These are phyloP conservation scores for Cladosporium oxysporum DNA, from an alignment of 2,329 filamentous ascomycete species.

Conservation along the genomic window DNA sequence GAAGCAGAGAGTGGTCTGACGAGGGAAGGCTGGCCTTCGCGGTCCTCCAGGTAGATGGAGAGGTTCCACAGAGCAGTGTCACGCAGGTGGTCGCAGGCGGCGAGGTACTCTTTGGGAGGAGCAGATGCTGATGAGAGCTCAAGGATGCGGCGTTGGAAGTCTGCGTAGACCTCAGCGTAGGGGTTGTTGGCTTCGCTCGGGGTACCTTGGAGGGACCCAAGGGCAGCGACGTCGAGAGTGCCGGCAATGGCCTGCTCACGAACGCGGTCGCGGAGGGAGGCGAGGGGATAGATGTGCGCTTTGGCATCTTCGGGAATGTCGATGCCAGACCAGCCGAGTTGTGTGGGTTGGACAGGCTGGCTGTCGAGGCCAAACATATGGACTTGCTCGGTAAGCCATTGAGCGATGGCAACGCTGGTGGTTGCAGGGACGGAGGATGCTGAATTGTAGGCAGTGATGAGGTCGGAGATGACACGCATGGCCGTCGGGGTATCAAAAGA, in stretches of 20 bases:
- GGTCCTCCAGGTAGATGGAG: constrained; percentile 85
- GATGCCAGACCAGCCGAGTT: constrained; percentile 66
- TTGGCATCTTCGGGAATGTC: constrained; percentile 62
- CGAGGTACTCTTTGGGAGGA: constrained; percentile 70
- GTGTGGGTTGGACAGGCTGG: constrained; percentile 45
- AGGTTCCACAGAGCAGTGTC: constrained; percentile 79
- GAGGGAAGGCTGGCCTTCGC: constrained; percentile 67
- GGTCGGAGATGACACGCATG: constrained; percentile 74
- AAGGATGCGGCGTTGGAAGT: constrained; percentile 63
- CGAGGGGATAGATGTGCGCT: constrained; percentile 61
- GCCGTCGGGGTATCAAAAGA: constrained; percentile 84
- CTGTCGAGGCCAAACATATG: constrained; percentile 81
- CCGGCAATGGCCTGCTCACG: constrained; percentile 57
- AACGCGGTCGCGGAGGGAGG: constrained; percentile 59
- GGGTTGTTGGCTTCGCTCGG: constrained; percentile 36
- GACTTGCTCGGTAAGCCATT: constrained; percentile 81
- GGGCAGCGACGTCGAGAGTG: constrained; percentile 39
- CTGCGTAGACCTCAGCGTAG: constrained; percentile 52
- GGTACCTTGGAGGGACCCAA: constrained; percentile 31
- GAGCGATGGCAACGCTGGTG: constrained; percentile 59
- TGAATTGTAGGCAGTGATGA: constrained; percentile 76
- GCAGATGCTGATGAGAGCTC: constrained; percentile 50
- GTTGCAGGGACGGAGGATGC: constrained; percentile 49
- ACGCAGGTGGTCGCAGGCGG: constrained; percentile 76
- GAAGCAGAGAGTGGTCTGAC: constrained; percentile 63